Evolutionary conservation across 345 rosid genomes (phyloP).

Genomic region (Microcos paniculata): DNA sequence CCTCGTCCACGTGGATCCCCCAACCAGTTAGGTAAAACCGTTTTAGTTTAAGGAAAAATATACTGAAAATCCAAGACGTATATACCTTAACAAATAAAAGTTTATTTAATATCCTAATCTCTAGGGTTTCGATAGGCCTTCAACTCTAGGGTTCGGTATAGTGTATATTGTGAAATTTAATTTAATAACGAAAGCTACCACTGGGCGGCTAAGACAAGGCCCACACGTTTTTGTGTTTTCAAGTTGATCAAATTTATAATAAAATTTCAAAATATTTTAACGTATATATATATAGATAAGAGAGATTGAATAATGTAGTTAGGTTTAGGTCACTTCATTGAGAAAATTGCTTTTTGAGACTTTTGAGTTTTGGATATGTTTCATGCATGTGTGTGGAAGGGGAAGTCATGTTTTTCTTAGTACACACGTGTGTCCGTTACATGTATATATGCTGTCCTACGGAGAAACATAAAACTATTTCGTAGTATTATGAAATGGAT

Average conservation of each 20-base stretch:
- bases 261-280: neutral
- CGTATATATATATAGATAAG: neutral
- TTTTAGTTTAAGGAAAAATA: conserved; percentile 4
- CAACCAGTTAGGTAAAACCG: conserved; percentile 16
- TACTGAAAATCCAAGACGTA: neutral
- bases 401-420: neutral
- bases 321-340: conserved; percentile 7
- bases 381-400: neutral
- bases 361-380: neutral
- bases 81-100: neutral
- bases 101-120: neutral
- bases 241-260: neutral
- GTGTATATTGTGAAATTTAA: neutral
- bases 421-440: neutral
- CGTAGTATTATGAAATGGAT: neutral
- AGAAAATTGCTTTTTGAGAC: neutral
- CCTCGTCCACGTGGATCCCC: conserved; percentile 19
- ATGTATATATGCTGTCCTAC: neutral
- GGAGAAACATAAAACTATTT: neutral
- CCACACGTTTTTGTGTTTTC: neutral
- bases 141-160: conserved; percentile 3
- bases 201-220: neutral
- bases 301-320: neutral
- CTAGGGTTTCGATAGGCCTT: neutral
- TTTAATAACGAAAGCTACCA: neutral